Evolutionary conservation across 306 rosid genomes (phyloP).

Genomic region (Pyrus pyrifolia): DNA sequence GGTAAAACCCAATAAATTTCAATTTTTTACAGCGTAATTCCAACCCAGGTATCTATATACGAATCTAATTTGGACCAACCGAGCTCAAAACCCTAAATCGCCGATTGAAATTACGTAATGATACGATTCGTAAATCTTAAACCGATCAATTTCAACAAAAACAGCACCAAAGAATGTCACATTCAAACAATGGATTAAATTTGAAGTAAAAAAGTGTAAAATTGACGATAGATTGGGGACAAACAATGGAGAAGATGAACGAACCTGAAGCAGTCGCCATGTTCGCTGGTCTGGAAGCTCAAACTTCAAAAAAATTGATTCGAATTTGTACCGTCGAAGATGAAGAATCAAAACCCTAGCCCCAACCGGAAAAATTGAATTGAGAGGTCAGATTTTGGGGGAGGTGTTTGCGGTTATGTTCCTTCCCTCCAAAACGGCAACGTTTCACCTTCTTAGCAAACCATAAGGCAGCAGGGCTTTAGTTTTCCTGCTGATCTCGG

Average conservation of each 20-base stretch:
- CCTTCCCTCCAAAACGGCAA: background rate
- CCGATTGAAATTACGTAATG: background rate
- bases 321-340: background rate
- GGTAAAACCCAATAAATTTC: background rate
- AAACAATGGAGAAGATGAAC: background rate
- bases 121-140: background rate
- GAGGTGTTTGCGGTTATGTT: background rate
- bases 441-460: background rate
- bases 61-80: background rate
- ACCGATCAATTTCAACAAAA: background rate
- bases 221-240: background rate
- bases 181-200: background rate
- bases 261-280: conserved; percentile 18
- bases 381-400: background rate
- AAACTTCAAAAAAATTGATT: background rate
- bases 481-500: background rate
- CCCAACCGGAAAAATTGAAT: background rate
- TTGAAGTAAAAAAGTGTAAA: background rate
- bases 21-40: background rate
- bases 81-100: background rate
- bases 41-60: background rate
- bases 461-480: background rate
- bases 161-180: background rate
- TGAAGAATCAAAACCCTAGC: background rate
- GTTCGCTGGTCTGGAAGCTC: background rate